Percentiles rank a stretch among this genome's conserved stretches.
phyloP scores from a whole-genome alignment of 1,284 basidiomycete species.

The Cutaneotrichosporon spelunceum region DNA sequence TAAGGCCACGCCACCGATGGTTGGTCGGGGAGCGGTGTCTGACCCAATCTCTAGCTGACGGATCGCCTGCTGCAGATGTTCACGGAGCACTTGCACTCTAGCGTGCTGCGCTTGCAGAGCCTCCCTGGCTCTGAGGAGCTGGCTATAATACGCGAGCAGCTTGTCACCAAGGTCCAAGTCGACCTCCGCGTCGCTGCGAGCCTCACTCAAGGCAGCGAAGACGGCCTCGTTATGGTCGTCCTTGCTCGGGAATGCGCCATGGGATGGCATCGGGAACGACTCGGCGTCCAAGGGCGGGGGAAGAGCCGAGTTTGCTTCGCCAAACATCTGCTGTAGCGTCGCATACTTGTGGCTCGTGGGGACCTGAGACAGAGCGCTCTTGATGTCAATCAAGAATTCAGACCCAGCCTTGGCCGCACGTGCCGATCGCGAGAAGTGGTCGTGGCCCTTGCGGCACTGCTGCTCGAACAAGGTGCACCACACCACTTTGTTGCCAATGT shows the following conservation, averaged over 20 bases:
- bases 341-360: conserved; percentile 29
- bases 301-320: conserved; percentile 13
- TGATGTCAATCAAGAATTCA: conserved; percentile 21
- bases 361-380: conserved; percentile 20
- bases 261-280: conserved; percentile 30
- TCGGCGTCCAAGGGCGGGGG: conserved; percentile 24
- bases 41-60: conserved; percentile 13
- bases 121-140: conserved; percentile 22
- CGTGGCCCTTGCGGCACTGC: conserved; percentile 35
- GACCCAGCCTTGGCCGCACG: conserved; percentile 20
- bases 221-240: conserved; percentile 27
- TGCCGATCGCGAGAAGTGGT: conserved; percentile 25
- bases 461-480: conserved; percentile 38
- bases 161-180: conserved; percentile 17
- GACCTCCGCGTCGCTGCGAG: conserved; percentile 18
- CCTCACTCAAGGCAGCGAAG: conserved; percentile 12
- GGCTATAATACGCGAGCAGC: conserved; percentile 31
- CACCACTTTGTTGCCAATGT: conserved; percentile 22
- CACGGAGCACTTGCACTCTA: conserved; percentile 14
- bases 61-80: conserved; percentile 7
- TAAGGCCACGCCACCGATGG: conserved; percentile 8
- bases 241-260: conserved; percentile 32
- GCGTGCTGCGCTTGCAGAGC: conserved; percentile 15
- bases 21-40: conserved; percentile 16
- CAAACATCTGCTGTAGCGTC: conserved; percentile 19